Evolutionary conservation across 352 stramenopile species (phyloP).

Genomic region (Globisporangium yorkense): DNA sequence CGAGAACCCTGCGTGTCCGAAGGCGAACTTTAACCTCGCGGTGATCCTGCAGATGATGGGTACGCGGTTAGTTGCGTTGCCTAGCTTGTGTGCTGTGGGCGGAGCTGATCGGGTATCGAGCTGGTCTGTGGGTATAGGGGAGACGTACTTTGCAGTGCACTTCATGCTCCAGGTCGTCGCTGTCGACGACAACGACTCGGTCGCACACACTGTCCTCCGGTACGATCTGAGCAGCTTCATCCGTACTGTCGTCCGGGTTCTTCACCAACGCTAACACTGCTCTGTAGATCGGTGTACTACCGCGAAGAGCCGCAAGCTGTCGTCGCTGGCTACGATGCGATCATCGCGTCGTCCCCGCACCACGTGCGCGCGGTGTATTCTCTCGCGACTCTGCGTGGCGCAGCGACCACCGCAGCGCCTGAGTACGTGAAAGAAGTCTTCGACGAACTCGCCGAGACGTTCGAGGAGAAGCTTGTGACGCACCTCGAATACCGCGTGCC

Average conservation of each 20-base stretch:
- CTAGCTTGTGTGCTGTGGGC: background rate
- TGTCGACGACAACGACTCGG: slow-evolving; percentile 56
- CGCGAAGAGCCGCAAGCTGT: slow-evolving; percentile 52
- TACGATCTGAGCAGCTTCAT: slow-evolving; percentile 10
- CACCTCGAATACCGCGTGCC: slow-evolving; percentile 76
- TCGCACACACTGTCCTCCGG: slow-evolving; percentile 73
- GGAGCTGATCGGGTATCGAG: background rate
- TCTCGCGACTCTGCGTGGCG: slow-evolving; percentile 53
- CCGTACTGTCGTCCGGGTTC: too few relatives aligned
- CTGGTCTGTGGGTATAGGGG: slow-evolving; percentile 19
- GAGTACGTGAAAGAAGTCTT: slow-evolving; percentile 75
- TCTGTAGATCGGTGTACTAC: slow-evolving; percentile 53
- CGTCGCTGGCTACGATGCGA: slow-evolving; percentile 35
- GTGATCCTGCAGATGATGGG: slow-evolving; percentile 68
- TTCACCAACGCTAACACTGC: background rate
- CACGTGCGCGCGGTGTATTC: slow-evolving; percentile 62
- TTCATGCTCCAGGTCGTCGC: slow-evolving; percentile 70
- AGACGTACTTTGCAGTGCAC: slow-evolving; percentile 59
- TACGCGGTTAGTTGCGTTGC: slow-evolving; percentile 7
- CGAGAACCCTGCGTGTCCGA: slow-evolving; percentile 40
- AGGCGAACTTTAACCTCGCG: slow-evolving; percentile 72
- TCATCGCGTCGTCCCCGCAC: slow-evolving; percentile 24
- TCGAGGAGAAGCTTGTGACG: slow-evolving; percentile 78
- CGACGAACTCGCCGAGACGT: slow-evolving; percentile 69
- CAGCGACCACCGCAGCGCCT: slow-evolving; percentile 40